These are phyloP conservation scores for Sporothrix humicola DNA, from an alignment of 2,329 filamentous ascomycete species.

Conservation along the genomic window DNA sequence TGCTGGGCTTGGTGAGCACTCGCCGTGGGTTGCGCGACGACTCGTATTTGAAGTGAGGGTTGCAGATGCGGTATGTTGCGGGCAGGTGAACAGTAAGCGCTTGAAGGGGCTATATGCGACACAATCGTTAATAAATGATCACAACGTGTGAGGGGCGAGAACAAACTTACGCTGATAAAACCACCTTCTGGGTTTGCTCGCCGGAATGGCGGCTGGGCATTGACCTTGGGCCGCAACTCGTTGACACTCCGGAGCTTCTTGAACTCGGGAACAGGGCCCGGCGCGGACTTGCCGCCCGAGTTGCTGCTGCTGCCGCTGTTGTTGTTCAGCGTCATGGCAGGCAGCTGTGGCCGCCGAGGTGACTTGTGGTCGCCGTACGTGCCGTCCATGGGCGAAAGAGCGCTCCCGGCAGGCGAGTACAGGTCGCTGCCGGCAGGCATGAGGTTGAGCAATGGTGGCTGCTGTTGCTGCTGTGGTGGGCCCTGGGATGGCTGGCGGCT, in stretches of 20 bases:
- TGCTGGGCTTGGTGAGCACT: slow-evolving; percentile 97
- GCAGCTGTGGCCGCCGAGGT: slow-evolving; percentile 51
- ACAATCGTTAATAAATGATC: slow-evolving; percentile 29
- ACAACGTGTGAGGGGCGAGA: slow-evolving; percentile 2
- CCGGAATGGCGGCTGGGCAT: slow-evolving; percentile 85
- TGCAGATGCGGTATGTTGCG: slow-evolving; percentile 97
- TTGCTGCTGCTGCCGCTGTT: slow-evolving; percentile 32
- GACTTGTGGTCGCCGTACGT: slow-evolving; percentile 65
- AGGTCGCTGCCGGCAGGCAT: slow-evolving; percentile 74
- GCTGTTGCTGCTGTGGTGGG: slow-evolving; percentile 36
- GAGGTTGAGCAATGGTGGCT: slow-evolving; percentile 52
- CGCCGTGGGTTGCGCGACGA: slow-evolving; percentile 94
- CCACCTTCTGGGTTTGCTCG: slow-evolving; percentile 95
- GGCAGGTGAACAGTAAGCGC: slow-evolving; percentile 91
- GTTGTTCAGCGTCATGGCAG: slow-evolving; percentile 41
- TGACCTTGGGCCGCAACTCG: slow-evolving; percentile 83
- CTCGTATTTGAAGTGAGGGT: slow-evolving; percentile 97
- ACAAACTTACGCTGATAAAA: slow-evolving; percentile 83
- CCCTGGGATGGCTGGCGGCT: slow-evolving; percentile 48
- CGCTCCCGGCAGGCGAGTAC: slow-evolving; percentile 56
- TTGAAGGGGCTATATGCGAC: slow-evolving; percentile 75
- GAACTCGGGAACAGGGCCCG: slow-evolving; percentile 84
- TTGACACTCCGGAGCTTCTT: slow-evolving; percentile 73
- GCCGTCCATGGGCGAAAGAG: slow-evolving; percentile 73
- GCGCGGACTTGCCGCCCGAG: slow-evolving; percentile 45